These are phyloP conservation scores for Eucalyptus decipiens DNA, from an alignment of 345 rosid genomes.

Conservation along the genomic window DNA sequence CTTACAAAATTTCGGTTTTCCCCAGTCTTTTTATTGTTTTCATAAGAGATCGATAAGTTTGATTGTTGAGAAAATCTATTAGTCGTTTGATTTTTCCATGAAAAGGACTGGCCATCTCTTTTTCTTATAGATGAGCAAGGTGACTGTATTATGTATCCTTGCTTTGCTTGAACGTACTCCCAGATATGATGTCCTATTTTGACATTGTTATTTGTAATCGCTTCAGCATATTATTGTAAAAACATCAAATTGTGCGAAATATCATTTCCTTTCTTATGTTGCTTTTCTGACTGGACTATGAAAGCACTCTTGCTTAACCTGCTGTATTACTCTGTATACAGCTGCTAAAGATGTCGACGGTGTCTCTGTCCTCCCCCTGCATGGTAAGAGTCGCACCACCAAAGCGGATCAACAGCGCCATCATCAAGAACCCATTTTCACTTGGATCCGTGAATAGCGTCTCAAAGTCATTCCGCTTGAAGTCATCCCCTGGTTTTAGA, in stretches of 20 bases:
- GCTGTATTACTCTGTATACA: neutral
- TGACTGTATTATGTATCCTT: neutral
- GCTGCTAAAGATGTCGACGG: constrained; percentile 30
- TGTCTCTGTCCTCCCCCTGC: constrained; percentile 27
- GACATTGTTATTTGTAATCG: neutral
- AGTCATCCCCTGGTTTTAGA: constrained; percentile 34
- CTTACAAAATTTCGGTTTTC: neutral
- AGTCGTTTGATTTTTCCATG: neutral
- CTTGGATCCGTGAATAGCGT: constrained; percentile 38
- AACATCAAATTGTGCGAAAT: neutral
- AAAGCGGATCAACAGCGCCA: constrained; percentile 6
- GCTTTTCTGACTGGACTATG: neutral
- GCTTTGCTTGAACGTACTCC: neutral
- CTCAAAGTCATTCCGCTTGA: constrained; percentile 51
- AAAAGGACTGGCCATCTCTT: neutral
- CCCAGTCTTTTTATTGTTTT: neutral
- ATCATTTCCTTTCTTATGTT: neutral
- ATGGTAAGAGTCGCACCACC: constrained; percentile 29
- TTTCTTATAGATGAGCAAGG: neutral
- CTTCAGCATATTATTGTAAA: neutral
- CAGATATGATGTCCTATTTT: neutral
- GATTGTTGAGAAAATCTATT: neutral
- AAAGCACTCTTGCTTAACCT: neutral
- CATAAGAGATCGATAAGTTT: neutral
- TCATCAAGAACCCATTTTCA: constrained; percentile 12